Conservation (phyloP, 768 basidiomycete species). For the Lyophyllum decastes region DNA sequence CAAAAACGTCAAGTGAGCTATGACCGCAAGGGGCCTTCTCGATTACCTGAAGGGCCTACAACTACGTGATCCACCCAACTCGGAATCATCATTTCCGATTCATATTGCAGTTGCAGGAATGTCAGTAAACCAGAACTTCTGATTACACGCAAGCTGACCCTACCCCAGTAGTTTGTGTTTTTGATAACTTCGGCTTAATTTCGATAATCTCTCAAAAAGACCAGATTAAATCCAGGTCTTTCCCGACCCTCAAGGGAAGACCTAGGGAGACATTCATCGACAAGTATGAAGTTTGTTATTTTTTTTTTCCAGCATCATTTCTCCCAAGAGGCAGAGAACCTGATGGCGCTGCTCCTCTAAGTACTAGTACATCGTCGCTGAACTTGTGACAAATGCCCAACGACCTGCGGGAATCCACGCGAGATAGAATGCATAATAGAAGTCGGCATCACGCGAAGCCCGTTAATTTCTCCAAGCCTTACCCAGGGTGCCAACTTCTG, state of each 20-base stretch:
- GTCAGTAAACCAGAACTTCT: neutral
- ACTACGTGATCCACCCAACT: too few species aligned
- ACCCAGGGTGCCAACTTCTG: neutral
- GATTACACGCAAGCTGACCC: neutral
- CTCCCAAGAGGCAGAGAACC: neutral
- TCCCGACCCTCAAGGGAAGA: neutral
- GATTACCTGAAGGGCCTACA: neutral
- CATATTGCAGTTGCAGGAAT: neutral
- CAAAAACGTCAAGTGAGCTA: slow-evolving; percentile 3
- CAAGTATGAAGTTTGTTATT: neutral
- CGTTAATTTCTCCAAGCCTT: neutral
- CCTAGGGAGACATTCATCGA: neutral
- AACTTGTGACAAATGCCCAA: too few species aligned
- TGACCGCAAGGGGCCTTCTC: neutral
- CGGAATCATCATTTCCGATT: neutral
- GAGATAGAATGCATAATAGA: neutral
- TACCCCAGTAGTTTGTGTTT: neutral
- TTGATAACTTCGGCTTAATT: neutral
- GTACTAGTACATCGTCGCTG: neutral
- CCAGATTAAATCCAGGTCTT: neutral
- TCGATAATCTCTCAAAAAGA: neutral
- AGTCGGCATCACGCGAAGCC: neutral
- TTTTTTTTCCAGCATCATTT: neutral
- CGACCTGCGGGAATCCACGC: too few species aligned
- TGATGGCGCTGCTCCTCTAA: neutral